Evolutionary conservation across 371 early-diverging fungal genomes (phyloP).

Genomic region (Fennellomyces sp.): DNA sequence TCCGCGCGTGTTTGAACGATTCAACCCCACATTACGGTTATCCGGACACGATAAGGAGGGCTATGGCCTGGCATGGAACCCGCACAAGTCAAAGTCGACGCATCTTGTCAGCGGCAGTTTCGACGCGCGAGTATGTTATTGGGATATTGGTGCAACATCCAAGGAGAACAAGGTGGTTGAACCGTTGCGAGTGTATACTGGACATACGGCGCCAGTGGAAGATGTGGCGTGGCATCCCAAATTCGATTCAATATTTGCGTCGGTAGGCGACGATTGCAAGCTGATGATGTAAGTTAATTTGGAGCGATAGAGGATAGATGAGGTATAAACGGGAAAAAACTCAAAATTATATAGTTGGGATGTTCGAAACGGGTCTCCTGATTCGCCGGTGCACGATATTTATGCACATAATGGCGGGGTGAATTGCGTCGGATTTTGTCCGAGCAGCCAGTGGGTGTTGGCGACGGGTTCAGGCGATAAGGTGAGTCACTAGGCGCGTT

Average conservation of each 20-base stretch:
- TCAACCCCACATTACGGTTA: constrained; percentile 88
- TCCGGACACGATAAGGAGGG: constrained; percentile 96
- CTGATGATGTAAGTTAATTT: constrained; percentile 74
- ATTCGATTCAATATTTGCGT: constrained; percentile 87
- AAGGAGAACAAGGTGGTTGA: constrained; percentile 78
- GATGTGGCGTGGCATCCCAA: constrained; percentile 94
- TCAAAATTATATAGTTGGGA: constrained; percentile 69
- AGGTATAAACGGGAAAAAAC: background rate
- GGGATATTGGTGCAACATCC: constrained; percentile 55
- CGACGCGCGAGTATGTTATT: constrained; percentile 87
- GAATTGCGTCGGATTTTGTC: constrained; percentile 95
- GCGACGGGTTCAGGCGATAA: constrained; percentile 96
- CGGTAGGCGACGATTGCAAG: constrained; percentile 95
- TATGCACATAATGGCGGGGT: constrained; percentile 93
- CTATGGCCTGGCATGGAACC: constrained; percentile 83
- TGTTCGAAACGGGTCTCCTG: constrained; percentile 48
- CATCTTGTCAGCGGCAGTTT: constrained; percentile 82
- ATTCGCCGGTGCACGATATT: constrained; percentile 73
- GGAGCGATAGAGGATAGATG: background rate
- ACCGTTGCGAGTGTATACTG: constrained; percentile 74
- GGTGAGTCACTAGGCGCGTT: too few relatives aligned
- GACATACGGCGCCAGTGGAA: constrained; percentile 93
- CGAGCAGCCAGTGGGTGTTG: constrained; percentile 85
- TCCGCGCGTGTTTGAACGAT: constrained; percentile 73
- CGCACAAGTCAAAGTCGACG: constrained; percentile 57